phyloP scores from a whole-genome alignment of 2,329 filamentous ascomycete genomes.

The Sporothrix brasiliensis region DNA sequence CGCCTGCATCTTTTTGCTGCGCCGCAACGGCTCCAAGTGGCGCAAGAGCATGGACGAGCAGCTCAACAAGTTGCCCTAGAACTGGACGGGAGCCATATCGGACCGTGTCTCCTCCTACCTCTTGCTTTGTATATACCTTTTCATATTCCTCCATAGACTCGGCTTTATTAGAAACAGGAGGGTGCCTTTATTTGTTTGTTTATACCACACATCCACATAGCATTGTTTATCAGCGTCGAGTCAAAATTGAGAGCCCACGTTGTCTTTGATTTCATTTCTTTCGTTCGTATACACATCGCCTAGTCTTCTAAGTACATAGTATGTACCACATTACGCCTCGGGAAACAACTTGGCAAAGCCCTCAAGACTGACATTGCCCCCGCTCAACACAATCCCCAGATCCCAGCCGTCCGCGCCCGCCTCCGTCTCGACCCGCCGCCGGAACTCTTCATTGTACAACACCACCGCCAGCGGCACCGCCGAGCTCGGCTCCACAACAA shows the following conservation, averaged over 20 bases:
- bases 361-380: conserved; percentile 62
- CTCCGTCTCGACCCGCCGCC: conserved; percentile 68
- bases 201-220: neutral
- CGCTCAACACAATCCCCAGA: conserved; percentile 62
- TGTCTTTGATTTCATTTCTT: neutral
- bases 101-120: neutral
- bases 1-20: conserved; percentile 62
- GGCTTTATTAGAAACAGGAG: neutral
- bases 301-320: too few relatives aligned
- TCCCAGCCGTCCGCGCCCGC: conserved; percentile 75
- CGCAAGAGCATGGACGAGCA: conserved; percentile 62
- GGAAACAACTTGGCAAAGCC: conserved; percentile 56
- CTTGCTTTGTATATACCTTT: neutral
- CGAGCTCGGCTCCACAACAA: conserved; percentile 85
- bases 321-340: neutral
- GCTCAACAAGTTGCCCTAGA: conserved; percentile 32
- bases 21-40: conserved; percentile 64
- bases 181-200: neutral
- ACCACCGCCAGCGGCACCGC: conserved; percentile 82
- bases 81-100: neutral
- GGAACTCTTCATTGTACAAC: conserved; percentile 84
- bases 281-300: neutral
- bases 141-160: neutral
- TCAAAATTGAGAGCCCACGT: neutral
- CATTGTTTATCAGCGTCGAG: neutral